Conservation (phyloP, 2,329 filamentous ascomycete genomes). For the Clarireedia paspali region DNA sequence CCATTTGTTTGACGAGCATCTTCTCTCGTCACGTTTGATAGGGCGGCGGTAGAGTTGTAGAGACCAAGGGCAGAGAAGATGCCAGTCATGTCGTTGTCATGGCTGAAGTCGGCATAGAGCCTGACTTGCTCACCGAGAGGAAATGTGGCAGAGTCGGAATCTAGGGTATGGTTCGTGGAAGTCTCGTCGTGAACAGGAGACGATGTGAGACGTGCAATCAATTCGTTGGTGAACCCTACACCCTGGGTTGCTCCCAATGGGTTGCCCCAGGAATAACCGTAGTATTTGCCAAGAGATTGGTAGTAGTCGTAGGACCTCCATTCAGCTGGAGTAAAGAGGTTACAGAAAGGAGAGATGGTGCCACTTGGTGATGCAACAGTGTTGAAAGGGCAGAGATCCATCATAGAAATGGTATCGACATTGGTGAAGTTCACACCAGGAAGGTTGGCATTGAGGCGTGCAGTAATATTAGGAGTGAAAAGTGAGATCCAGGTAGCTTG, state of each 20-base stretch:
- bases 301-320: constrained; percentile 79
- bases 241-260: constrained; percentile 76
- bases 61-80: constrained; percentile 72
- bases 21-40: constrained; percentile 44
- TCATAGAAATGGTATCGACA: constrained; percentile 60
- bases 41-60: constrained; percentile 56
- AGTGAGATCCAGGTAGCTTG: constrained; percentile 50
- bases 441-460: constrained; percentile 61
- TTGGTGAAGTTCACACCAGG: constrained; percentile 57
- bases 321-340: constrained; percentile 63
- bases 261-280: constrained; percentile 71
- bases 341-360: constrained; percentile 64
- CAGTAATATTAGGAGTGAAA: constrained; percentile 61
- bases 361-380: constrained; percentile 58
- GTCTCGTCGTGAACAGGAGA: constrained; percentile 64
- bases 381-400: constrained; percentile 85
- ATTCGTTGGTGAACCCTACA: constrained; percentile 80
- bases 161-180: constrained; percentile 69
- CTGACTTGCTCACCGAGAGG: constrained; percentile 50
- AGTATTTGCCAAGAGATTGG: constrained; percentile 75
- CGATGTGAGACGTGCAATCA: constrained; percentile 70
- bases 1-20: constrained; percentile 50
- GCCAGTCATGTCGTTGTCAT: constrained; percentile 80
- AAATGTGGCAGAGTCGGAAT: constrained; percentile 60
- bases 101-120: constrained; percentile 84